Base-by-base conservation (phyloP, 192 early-diverging fungal species). In the Kappamyces sp. region DNA sequence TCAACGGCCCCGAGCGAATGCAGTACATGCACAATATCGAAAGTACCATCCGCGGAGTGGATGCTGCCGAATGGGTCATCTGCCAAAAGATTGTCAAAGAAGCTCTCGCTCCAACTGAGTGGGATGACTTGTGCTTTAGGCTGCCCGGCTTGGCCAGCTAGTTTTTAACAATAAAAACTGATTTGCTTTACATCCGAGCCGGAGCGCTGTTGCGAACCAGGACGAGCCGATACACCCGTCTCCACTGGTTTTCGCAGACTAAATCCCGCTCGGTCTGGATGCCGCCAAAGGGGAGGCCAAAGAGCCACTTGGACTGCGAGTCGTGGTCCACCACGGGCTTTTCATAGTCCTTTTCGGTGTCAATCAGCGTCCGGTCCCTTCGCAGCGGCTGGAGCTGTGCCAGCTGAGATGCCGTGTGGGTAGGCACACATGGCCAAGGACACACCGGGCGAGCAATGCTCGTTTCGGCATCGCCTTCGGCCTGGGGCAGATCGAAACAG, bases 221-320 rank as follows among this genome's bases (percentile, higher is more conserved):
- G 32, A 66, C 65, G 35, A 66, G n/a, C 5, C 65, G 47, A 53
- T 66, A 66, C 1, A 66, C 48, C 13, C 55, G 41, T 9, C 65
- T 57, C 65, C 65, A 66, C 34, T 66, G 65, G 4, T 47, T 36
- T 39, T 66, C 65, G 49, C 65, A 66, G 5, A 66, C 65, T 31
- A 63, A 40, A 52, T 66, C 65, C 13, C 65, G 51, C 51, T 66
- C 65, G n/a, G 65, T 66, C 33, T 62, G 58, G 5, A 35, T 39
- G 1, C 65, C 65, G 36, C 38, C 60, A 65, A 65, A 66, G 7
- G 65, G 65, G 50, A 66, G 57, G 3, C 65, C 65, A 33, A 12
- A 33, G 7, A 66, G 48, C 65, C 65, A 66, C 5, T 60, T 15
- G 36, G 34, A 37, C 54, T 1, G 33, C 6, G 9, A 31, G 47